Conservation (phyloP, 140 eudicot species). For the Bidens hawaiensis region DNA sequence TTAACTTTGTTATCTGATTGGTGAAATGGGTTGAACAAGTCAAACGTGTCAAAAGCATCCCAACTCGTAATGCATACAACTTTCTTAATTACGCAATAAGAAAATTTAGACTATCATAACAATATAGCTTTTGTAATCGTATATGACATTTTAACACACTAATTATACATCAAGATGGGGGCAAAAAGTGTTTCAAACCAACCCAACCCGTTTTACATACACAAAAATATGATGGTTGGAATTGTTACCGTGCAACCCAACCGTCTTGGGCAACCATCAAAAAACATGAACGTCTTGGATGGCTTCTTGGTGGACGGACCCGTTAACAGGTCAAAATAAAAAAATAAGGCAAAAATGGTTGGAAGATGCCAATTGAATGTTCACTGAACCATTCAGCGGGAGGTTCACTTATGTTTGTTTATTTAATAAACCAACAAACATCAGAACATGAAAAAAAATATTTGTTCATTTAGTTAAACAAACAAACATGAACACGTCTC, state of each 20-base stretch:
- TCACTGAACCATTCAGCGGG: too few species aligned
- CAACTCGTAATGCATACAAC: neutral
- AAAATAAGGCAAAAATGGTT: neutral
- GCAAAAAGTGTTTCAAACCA: neutral
- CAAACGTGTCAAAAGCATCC: neutral
- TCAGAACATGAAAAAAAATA: too few species aligned
- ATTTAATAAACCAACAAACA: too few species aligned
- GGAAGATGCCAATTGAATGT: too few species aligned
- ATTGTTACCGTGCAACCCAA: constrained; percentile 92
- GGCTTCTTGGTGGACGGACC: constrained; percentile 62
- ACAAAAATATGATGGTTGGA: neutral
- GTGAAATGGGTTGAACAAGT: neutral
- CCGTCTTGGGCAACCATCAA: constrained; percentile 96
- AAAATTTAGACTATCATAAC: neutral
- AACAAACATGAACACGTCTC: too few species aligned
- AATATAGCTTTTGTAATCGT: too few species aligned
- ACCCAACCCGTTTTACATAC: neutral
- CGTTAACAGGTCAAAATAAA: neutral
- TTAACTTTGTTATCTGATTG: neutral
- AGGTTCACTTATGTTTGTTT: too few species aligned
- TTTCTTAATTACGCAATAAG: neutral
- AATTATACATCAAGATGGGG: neutral
- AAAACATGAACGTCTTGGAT: constrained; percentile 85
- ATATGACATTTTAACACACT: neutral
- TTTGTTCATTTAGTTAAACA: too few species aligned